Conservation (phyloP, 75 land plant genomes). For the Azolla pinnata region DNA sequence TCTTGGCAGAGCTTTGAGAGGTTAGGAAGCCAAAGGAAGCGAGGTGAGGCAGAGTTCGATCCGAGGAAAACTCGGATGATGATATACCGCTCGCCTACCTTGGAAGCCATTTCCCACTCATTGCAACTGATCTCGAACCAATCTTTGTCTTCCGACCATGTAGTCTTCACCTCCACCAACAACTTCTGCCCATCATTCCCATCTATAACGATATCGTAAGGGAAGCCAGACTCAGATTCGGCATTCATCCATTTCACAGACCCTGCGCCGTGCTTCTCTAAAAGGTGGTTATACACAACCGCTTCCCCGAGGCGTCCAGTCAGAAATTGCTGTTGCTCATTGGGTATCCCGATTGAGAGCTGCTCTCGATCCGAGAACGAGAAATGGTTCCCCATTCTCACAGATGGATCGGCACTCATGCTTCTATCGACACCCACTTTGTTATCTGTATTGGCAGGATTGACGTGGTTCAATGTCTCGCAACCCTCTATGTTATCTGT, state of each 20-base stretch:
- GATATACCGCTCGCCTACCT: constrained; percentile 55
- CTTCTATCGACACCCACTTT: no score
- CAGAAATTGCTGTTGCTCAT: constrained; percentile 23
- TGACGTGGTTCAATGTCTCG: no score
- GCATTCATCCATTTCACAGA: constrained; percentile 71
- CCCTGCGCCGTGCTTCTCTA: constrained; percentile 25
- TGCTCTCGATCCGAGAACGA: constrained; percentile 17
- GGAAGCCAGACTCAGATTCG: constrained; percentile 59
- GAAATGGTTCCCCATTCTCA: no score
- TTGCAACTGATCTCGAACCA: constrained; percentile 66
- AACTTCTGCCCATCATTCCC: constrained; percentile 30
- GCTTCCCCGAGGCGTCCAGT: constrained; percentile 69
- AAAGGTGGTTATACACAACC: constrained; percentile 51
- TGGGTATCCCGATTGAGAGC: constrained; percentile 15
- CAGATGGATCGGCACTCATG: no score
- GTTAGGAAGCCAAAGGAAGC: constrained; percentile 43
- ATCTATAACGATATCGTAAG: constrained; percentile 55
- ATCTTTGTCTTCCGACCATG: constrained; percentile 53
- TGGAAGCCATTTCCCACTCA: constrained; percentile 76
- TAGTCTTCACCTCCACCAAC: constrained; percentile 82
- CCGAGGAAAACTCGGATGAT: constrained; percentile 51
- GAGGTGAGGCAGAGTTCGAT: constrained; percentile 16
- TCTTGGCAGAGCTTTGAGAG: constrained; percentile 52
- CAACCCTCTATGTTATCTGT: no score
- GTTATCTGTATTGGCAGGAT: no score